Percentiles rank a stretch among this genome's conserved stretches.
phyloP scores from a whole-genome alignment of 192 early-diverging fungal species.

The Geranomyces variabilis region DNA sequence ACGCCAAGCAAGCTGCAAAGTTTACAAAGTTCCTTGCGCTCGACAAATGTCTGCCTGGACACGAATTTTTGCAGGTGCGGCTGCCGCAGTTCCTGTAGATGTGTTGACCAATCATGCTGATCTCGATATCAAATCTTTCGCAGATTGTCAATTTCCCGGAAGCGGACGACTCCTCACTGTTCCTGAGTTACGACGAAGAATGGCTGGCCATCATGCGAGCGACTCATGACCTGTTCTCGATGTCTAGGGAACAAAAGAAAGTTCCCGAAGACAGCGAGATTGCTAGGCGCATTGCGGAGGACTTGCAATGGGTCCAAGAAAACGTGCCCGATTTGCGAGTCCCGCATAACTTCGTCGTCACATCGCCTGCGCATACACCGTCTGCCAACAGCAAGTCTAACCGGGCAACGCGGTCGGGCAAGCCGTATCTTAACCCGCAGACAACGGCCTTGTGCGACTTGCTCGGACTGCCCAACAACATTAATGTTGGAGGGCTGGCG shows the following conservation, averaged over 20 bases:
- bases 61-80: slow-evolving; percentile 81
- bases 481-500: slow-evolving; percentile 59
- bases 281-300: slow-evolving; percentile 56
- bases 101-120: background rate
- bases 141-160: slow-evolving; percentile 46
- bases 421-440: slow-evolving; percentile 80
- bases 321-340: slow-evolving; percentile 71
- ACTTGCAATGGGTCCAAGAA: slow-evolving; percentile 66
- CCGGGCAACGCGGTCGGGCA: slow-evolving; percentile 19
- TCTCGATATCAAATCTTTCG: background rate
- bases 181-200: slow-evolving; percentile 76
- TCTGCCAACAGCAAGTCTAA: too few relatives aligned
- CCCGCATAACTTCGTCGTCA: slow-evolving; percentile 78
- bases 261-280: slow-evolving; percentile 55
- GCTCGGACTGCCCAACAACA: slow-evolving; percentile 70
- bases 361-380: slow-evolving; percentile 54
- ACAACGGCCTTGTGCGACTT: slow-evolving; percentile 74
- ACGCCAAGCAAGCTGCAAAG: slow-evolving; percentile 3
- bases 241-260: slow-evolving; percentile 41
- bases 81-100: background rate
- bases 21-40: slow-evolving; percentile 85
- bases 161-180: slow-evolving; percentile 36
- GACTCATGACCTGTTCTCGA: slow-evolving; percentile 43
- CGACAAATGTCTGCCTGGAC: slow-evolving; percentile 87
- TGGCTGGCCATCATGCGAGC: slow-evolving; percentile 62